Evolutionary conservation across 108 stramenopile genomes (phyloP).

Genomic region (Epithemia pelagica): DNA sequence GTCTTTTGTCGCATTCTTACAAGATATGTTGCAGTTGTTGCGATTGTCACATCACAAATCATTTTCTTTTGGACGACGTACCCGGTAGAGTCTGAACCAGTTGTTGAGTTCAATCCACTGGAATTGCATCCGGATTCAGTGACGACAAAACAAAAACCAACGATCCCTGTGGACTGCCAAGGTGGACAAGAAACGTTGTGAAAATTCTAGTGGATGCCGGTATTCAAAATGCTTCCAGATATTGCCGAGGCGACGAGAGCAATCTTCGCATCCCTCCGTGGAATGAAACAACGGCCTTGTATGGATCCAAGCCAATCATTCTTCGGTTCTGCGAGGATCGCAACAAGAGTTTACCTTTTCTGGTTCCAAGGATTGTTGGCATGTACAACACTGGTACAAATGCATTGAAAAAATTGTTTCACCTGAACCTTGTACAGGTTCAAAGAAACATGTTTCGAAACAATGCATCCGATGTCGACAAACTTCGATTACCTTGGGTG

Average conservation of each 20-base stretch:
- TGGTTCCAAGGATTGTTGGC: constrained; percentile 1
- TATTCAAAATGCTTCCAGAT: background rate
- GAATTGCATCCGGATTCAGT: too few relatives aligned
- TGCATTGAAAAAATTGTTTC: background rate
- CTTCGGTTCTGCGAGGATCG: constrained; percentile 2
- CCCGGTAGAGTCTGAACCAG: too few relatives aligned
- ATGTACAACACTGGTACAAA: constrained; percentile 15
- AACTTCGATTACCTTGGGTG: too few relatives aligned
- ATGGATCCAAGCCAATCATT: constrained; percentile 6
- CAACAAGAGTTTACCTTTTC: background rate
- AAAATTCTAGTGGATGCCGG: background rate
- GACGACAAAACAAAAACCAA: too few relatives aligned
- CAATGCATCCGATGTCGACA: too few relatives aligned
- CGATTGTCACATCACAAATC: too few relatives aligned
- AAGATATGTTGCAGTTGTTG: too few relatives aligned
- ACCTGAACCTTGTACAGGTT: background rate
- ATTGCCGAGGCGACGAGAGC: background rate
- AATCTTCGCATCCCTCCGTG: background rate
- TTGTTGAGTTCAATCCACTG: too few relatives aligned
- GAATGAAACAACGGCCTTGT: constrained; percentile 3
- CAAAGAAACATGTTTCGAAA: background rate
- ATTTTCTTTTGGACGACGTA: too few relatives aligned
- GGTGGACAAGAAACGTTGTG: background rate
- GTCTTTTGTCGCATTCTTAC: too few relatives aligned
- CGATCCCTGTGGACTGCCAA: background rate